Evolutionary conservation across 2,329 filamentous ascomycete genomes (phyloP), one percentile per base, ranked within the genome.

Genomic region (Madurella mycetomatis): DNA sequence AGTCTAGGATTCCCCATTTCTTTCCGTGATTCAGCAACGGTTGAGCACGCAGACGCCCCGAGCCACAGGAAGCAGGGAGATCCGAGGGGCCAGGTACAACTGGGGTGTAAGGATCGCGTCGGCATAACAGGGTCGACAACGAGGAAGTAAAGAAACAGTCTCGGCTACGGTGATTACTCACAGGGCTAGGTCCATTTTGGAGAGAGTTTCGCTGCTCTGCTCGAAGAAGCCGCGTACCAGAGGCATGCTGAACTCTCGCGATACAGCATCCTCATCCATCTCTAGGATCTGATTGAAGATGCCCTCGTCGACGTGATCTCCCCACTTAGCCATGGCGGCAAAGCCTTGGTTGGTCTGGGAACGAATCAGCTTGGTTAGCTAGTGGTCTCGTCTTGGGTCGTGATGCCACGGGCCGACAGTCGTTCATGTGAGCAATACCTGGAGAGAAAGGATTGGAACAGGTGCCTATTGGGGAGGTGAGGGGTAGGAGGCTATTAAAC

Each of bases 211-310:
- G 62, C 91, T 82, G 39, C 91, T 92, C 74, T 99, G 94, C 16
- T 90, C 85, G 64, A 97, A 95, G 76, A 96, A 99, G 58, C 90
- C 90, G 68, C 84, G 87, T 47, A 97, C 92, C 62, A 99, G 92
- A 57, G 87, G 86, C 65, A 79, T 83, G 74, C 88, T 95, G 78
- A 97, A 97, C 47, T 96, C 90, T 64, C 85, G 81, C 60, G 92
- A 88, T 11, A 85, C 83, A 62, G 89, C 87, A 60, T 89, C 88
- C 60, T 97, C 94, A 70, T 99, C 94, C 92, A 99, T 96, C 73
- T 97, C 94, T 59, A 97, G 83, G 69, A 99, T 97, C 77, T 97
- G 94, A 65, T 86, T 85, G 66, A 99, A 99, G 53, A 91, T 95
- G 52, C 73, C 70, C 57, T 78, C 74, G 70, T 97, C 92, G 72